A percentile compares a stretch with the other conserved stretches of the same genome.
Conservation (phyloP, 1,139 yeast species). For the Blastobotrys elegans region DNA sequence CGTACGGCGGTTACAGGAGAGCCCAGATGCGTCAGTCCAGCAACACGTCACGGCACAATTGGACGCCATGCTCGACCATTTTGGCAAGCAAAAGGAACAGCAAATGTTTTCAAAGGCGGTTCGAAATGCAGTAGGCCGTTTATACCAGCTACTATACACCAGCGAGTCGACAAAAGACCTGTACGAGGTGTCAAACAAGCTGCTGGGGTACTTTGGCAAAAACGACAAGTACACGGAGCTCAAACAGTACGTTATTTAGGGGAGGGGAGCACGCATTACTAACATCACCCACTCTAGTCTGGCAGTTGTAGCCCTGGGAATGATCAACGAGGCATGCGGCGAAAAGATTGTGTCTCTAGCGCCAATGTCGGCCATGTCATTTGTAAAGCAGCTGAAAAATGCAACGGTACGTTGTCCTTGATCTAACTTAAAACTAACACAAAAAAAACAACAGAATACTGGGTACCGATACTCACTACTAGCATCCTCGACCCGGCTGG, state of each 20-base stretch:
- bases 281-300: slow-evolving; percentile 17
- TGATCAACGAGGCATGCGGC: slow-evolving; percentile 22
- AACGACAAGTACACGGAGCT: slow-evolving; percentile 28
- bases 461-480: slow-evolving; percentile 30
- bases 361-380: slow-evolving; percentile 30
- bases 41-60: slow-evolving; percentile 23
- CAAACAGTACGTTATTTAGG: slow-evolving; percentile 25
- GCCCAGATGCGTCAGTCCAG: slow-evolving; percentile 20
- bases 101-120: slow-evolving; percentile 24
- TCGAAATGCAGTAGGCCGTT: slow-evolving; percentile 22
- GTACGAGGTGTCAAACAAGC: slow-evolving; percentile 30
- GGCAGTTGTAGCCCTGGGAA: slow-evolving; percentile 24
- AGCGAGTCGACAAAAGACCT: slow-evolving; percentile 21
- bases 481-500: slow-evolving; percentile 24
- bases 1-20: slow-evolving; percentile 7
- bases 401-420: slow-evolving; percentile 24
- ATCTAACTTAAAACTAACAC: not conserved
- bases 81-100: slow-evolving; percentile 9
- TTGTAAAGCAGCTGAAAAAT: slow-evolving; percentile 27
- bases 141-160: slow-evolving; percentile 21
- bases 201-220: slow-evolving; percentile 27
- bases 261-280: too few relatives aligned
- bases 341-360: slow-evolving; percentile 30
- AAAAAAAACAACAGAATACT: slow-evolving; percentile 20
- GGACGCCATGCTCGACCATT: slow-evolving; percentile 19